A percentile compares a stretch with the other conserved stretches of the same genome.
These are phyloP conservation scores for Inonotus obliquus DNA, from an alignment of 1,284 basidiomycete species.

Conservation along the genomic window DNA sequence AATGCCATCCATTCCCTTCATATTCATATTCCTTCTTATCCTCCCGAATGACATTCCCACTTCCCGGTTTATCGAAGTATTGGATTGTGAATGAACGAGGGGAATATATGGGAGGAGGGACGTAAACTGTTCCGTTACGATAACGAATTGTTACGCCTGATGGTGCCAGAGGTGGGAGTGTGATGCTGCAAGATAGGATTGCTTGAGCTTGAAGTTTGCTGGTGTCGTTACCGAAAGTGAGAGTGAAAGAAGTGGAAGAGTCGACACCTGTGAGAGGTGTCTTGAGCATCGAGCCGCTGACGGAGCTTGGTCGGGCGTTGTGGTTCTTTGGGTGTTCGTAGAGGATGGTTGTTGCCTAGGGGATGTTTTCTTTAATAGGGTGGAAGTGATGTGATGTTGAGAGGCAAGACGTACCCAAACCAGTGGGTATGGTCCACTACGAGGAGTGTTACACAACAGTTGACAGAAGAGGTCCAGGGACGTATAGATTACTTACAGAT, in stretches of 20 bases:
- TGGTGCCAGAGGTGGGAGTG: slow-evolving; percentile 38
- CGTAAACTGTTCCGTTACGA: slow-evolving; percentile 59
- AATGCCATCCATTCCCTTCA: slow-evolving; percentile 65
- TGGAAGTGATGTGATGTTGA: not conserved
- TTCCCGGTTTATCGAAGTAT: slow-evolving; percentile 51
- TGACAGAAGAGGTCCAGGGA: not conserved
- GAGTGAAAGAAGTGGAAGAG: slow-evolving; percentile 67
- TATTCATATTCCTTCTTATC: slow-evolving; percentile 52
- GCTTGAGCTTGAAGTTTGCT: slow-evolving; percentile 56
- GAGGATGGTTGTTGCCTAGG: slow-evolving; percentile 67
- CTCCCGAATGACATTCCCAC: slow-evolving; percentile 45
- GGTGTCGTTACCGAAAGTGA: slow-evolving; percentile 53
- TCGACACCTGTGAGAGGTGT: slow-evolving; percentile 78
- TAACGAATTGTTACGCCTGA: slow-evolving; percentile 59
- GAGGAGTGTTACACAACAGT: not conserved
- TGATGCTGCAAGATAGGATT: slow-evolving; percentile 60
- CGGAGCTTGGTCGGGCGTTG: slow-evolving; percentile 46
- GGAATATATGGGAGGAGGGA: slow-evolving; percentile 59
- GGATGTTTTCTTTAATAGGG: not conserved
- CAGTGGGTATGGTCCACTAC: slow-evolving; percentile 76
- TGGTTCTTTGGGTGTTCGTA: slow-evolving; percentile 77
- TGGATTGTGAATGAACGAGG: slow-evolving; percentile 60
- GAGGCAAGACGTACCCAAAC: slow-evolving; percentile 55
- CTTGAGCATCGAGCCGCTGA: slow-evolving; percentile 65
- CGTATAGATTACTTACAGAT: slow-evolving; percentile 50